Evolutionary conservation across 805 yeast genomes (phyloP).

Genomic region (Lipomyces spencermartinsiae): DNA sequence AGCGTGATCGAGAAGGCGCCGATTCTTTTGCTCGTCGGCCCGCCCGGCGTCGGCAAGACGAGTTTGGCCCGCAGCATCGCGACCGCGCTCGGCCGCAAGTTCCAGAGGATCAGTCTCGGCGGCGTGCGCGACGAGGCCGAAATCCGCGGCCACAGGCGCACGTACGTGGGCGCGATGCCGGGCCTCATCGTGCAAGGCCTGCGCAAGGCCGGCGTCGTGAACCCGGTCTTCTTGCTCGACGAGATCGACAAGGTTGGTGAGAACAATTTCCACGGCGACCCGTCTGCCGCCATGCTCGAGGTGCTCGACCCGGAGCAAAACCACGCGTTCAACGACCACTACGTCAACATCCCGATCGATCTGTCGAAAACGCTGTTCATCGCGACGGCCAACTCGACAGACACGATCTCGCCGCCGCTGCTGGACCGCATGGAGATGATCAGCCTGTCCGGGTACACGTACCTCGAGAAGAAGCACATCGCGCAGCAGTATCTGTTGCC

Average conservation of each 20-base stretch:
- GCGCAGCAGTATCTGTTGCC: conserved; percentile 74
- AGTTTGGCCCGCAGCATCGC: conserved; percentile 86
- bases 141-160: conserved; percentile 87
- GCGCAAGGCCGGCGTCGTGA: conserved; percentile 75
- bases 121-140: conserved; percentile 91
- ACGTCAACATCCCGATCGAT: conserved; percentile 84
- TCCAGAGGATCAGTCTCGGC: conserved; percentile 82
- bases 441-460: conserved; percentile 78
- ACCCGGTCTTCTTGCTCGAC: conserved; percentile 82
- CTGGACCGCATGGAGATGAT: conserved; percentile 85
- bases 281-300: conserved; percentile 86
- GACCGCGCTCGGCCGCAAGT: conserved; percentile 69
- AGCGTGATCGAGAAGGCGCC: conserved; percentile 57
- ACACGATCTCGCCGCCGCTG: conserved; percentile 74
- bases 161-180: conserved; percentile 92
- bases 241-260: conserved; percentile 83
- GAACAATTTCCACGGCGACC: conserved; percentile 75
- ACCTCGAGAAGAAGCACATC: conserved; percentile 75
- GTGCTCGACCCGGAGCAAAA: conserved; percentile 92
- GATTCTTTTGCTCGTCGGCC: conserved; percentile 81
- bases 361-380: conserved; percentile 79
- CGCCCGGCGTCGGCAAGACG: conserved; percentile 94
- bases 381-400: conserved; percentile 83
- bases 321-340: conserved; percentile 76
- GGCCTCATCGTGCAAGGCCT: conserved; percentile 80